Percentiles rank a stretch among this genome's conserved stretches.
Conservation (phyloP, 768 basidiomycete species). For the Tremella yokohamensis region DNA sequence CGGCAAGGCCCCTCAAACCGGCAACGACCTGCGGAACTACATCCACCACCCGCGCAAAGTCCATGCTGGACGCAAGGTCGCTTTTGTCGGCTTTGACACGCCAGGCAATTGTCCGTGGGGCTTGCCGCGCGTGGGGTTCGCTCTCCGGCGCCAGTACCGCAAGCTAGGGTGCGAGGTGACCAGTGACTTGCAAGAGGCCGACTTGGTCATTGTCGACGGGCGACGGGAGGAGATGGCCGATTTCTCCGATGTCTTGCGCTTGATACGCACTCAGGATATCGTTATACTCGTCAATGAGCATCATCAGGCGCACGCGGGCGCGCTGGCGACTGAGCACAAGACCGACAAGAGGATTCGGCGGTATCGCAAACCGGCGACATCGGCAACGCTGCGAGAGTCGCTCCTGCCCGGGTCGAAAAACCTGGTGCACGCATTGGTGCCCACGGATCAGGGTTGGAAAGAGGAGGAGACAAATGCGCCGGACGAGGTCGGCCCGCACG, state of each 20-base stretch:
- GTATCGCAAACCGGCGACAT: slow-evolving; percentile 34
- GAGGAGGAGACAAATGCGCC: slow-evolving; percentile 9
- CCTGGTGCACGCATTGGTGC: neutral
- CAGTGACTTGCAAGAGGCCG: slow-evolving; percentile 22
- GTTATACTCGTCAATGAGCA: slow-evolving; percentile 32
- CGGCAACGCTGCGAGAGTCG: slow-evolving; percentile 34
- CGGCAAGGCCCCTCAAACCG: neutral
- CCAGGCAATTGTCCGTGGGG: slow-evolving; percentile 1
- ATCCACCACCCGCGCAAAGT: neutral
- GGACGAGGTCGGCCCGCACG: slow-evolving; percentile 11
- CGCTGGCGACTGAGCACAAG: slow-evolving; percentile 13
- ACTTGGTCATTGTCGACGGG: slow-evolving; percentile 39
- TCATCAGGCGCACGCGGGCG: slow-evolving; percentile 23
- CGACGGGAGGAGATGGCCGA: slow-evolving; percentile 20
- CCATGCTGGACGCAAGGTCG: slow-evolving; percentile 19
- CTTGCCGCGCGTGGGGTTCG: slow-evolving; percentile 18
- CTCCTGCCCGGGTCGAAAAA: slow-evolving; percentile 25
- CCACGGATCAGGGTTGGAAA: neutral
- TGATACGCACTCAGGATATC: slow-evolving; percentile 23
- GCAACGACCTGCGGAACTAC: slow-evolving; percentile 4
- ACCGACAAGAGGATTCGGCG: slow-evolving; percentile 21
- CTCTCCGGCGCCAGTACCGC: slow-evolving; percentile 24
- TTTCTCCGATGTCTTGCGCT: slow-evolving; percentile 16
- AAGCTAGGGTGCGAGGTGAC: slow-evolving; percentile 37
- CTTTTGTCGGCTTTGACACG: slow-evolving; percentile 33